These are phyloP conservation scores for Colletotrichum cereale DNA, from an alignment of 2,329 filamentous ascomycete genomes.

Conservation along the genomic window DNA sequence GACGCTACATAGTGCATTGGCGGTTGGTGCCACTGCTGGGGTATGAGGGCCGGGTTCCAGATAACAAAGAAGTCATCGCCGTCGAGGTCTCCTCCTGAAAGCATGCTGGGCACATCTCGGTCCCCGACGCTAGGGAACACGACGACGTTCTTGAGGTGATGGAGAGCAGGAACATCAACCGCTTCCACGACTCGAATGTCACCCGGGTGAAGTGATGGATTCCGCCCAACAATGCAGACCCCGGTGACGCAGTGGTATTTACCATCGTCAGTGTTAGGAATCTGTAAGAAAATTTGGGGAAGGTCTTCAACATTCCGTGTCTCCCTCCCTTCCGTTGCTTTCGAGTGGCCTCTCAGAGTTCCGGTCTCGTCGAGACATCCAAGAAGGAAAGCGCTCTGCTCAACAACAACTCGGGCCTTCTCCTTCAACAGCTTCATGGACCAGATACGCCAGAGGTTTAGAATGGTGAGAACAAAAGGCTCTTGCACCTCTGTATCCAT, in stretches of 20 bases:
- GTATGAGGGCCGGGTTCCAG: conserved; percentile 85
- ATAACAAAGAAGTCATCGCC: conserved; percentile 96
- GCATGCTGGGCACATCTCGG: conserved; percentile 90
- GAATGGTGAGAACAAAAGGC: conserved; percentile 83
- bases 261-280: conserved; percentile 69
- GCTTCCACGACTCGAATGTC: conserved; percentile 91
- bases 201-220: conserved; percentile 93
- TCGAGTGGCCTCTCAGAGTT: conserved; percentile 78
- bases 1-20: conserved; percentile 83
- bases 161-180: conserved; percentile 78
- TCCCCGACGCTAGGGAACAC: conserved; percentile 89
- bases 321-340: conserved; percentile 55
- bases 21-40: conserved; percentile 74
- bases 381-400: conserved; percentile 87
- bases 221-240: conserved; percentile 86
- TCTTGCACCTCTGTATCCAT: conserved; percentile 72
- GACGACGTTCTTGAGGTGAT: conserved; percentile 85
- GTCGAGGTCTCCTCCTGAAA: conserved; percentile 94
- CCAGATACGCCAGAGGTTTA: conserved; percentile 90
- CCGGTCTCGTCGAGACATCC: conserved; percentile 90
- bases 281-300: conserved; percentile 91
- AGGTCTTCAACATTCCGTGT: conserved; percentile 65
- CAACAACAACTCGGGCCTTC: conserved; percentile 86
- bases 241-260: conserved; percentile 78
- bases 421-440: conserved; percentile 91